phyloP scores from a whole-genome alignment of 306 rosid species.

The Cucumis sativus region Cucumber_9930_V3 NC_026658.2:7219001-7219500 shows the following conservation, averaged over 20 bases:
- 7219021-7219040: not conserved
- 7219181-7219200: slow-evolving; percentile 5
- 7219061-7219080: not conserved
- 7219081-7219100: not conserved
- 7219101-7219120: not conserved
- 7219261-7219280: not conserved
- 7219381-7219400: not conserved
- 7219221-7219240: not conserved
- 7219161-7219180: not conserved
- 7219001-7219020: too few relatives aligned
- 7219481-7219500: slow-evolving; percentile 1
- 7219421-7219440: slow-evolving; percentile 4
- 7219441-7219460: not conserved
- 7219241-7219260: not conserved
- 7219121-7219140: not conserved
- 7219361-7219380: not conserved
- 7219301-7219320: not conserved
- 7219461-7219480: not conserved
- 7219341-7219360: not conserved
- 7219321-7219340: not conserved
- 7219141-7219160: not conserved
- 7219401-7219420: slow-evolving; percentile 13
- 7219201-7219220: not conserved
- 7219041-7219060: not conserved
- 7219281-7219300: slow-evolving; percentile 3